Percentiles rank a stretch among this genome's conserved stretches.
phyloP scores from a whole-genome alignment of 805 yeast species.

The Ogataea pignaliae region DNA sequence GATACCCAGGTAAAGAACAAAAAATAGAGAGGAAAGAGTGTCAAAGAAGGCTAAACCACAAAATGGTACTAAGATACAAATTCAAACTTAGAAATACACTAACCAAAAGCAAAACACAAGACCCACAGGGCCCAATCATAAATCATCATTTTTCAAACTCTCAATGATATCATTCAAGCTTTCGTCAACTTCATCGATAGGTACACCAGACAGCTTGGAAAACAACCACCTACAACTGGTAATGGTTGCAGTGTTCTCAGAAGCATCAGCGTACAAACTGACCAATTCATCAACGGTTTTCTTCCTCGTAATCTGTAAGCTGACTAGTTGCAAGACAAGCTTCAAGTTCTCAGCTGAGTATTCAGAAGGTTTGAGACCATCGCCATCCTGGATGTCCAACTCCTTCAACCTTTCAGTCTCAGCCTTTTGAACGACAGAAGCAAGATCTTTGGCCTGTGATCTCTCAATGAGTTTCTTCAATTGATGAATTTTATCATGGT shows the following conservation, averaged over 20 bases:
- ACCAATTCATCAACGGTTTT: constrained; percentile 48
- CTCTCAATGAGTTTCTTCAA: constrained; percentile 32
- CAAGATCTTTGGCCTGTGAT: constrained; percentile 42
- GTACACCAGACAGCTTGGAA: constrained; percentile 63
- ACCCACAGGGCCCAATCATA: constrained; percentile 3
- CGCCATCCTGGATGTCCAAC: constrained; percentile 12
- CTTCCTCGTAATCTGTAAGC: constrained; percentile 50
- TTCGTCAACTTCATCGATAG: constrained; percentile 62
- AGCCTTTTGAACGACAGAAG: constrained; percentile 35
- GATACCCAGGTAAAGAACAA: too few relatives aligned
- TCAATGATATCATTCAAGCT: constrained; percentile 55
- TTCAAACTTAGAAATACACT: not conserved
- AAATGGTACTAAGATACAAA: not conserved
- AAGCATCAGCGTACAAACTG: constrained; percentile 30
- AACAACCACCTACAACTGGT: constrained; percentile 66
- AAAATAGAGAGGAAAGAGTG: not conserved
- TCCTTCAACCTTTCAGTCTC: constrained; percentile 26
- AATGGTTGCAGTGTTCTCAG: constrained; percentile 49
- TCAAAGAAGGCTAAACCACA: not conserved
- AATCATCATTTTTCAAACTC: constrained; percentile 23
- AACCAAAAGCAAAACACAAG: not conserved
- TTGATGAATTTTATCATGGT: constrained; percentile 12
- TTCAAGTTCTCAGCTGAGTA: constrained; percentile 20
- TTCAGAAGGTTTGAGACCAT: constrained; percentile 18
- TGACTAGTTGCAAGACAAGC: constrained; percentile 40